These are phyloP conservation scores for Colletotrichum caudatum DNA, from an alignment of 2,329 filamentous ascomycete species.

Conservation along the genomic window DNA sequence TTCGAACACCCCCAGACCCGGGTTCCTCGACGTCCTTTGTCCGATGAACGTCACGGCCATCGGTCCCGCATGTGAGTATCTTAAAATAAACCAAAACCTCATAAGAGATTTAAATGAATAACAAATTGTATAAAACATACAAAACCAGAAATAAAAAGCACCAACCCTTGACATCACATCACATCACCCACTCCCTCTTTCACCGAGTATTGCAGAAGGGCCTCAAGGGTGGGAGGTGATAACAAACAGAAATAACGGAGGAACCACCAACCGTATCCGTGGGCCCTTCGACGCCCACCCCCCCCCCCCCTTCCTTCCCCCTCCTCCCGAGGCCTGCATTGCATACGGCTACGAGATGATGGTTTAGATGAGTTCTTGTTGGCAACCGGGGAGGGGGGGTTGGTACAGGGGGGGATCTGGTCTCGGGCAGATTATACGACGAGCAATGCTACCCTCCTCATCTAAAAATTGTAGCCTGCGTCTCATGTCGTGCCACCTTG, in stretches of 20 bases:
- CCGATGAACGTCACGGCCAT: not conserved
- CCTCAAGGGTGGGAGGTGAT: not conserved
- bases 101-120: too few species aligned
- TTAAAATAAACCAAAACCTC: too few species aligned
- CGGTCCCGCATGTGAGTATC: not conserved
- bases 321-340: not conserved
- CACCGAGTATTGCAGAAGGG: not conserved
- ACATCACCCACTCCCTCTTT: not conserved
- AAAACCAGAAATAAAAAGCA: not conserved
- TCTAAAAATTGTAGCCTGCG: constrained; percentile 13
- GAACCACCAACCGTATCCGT: constrained; percentile 1
- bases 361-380: not conserved
- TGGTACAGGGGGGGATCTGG: not conserved
- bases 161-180: not conserved
- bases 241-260: not conserved
- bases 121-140: too few species aligned
- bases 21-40: not conserved
- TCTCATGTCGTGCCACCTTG: not conserved
- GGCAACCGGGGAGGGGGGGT: not conserved
- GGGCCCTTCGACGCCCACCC: not conserved
- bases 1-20: not conserved
- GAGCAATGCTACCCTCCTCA: not conserved
- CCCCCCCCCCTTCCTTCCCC: not conserved
- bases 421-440: not conserved
- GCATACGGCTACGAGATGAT: not conserved